These are phyloP conservation scores for Phylloporus gajari DNA, from an alignment of 1,284 basidiomycete genomes.

Conservation along the genomic window DNA sequence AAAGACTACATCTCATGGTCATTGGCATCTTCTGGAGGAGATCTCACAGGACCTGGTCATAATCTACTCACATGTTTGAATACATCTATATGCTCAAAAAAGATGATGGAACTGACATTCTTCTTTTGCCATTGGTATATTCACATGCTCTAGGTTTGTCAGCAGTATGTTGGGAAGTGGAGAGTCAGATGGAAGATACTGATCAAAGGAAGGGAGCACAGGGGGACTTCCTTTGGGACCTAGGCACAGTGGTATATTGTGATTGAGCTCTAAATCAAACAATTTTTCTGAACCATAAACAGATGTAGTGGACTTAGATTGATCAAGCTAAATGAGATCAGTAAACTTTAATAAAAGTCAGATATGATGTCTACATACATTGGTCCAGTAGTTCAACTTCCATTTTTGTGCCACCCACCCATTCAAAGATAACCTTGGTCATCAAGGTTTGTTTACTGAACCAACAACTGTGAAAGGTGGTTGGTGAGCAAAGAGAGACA, in stretches of 20 bases:
- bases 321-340: slow-evolving; percentile 65
- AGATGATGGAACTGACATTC: slow-evolving; percentile 30
- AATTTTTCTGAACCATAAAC: slow-evolving; percentile 75
- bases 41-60: slow-evolving; percentile 53
- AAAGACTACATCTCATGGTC: slow-evolving; percentile 63
- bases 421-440: slow-evolving; percentile 67
- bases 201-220: slow-evolving; percentile 43
- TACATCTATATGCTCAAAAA: background rate
- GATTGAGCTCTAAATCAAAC: slow-evolving; percentile 76
- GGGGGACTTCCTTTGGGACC: slow-evolving; percentile 36
- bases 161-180: background rate
- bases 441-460: slow-evolving; percentile 71
- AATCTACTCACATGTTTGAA: slow-evolving; percentile 44
- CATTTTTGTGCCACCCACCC: slow-evolving; percentile 55
- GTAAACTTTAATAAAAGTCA: background rate
- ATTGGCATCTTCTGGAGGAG: slow-evolving; percentile 67
- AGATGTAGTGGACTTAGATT: slow-evolving; percentile 56
- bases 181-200: slow-evolving; percentile 16
- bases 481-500: slow-evolving; percentile 49
- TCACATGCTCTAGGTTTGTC: slow-evolving; percentile 6
- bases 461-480: slow-evolving; percentile 71
- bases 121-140: slow-evolving; percentile 22
- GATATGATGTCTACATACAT: slow-evolving; percentile 55
- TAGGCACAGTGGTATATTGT: slow-evolving; percentile 63
- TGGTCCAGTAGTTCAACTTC: slow-evolving; percentile 80